Base-by-base conservation (phyloP, 305 asterid species). In the Euphrasia arctica region DNA sequence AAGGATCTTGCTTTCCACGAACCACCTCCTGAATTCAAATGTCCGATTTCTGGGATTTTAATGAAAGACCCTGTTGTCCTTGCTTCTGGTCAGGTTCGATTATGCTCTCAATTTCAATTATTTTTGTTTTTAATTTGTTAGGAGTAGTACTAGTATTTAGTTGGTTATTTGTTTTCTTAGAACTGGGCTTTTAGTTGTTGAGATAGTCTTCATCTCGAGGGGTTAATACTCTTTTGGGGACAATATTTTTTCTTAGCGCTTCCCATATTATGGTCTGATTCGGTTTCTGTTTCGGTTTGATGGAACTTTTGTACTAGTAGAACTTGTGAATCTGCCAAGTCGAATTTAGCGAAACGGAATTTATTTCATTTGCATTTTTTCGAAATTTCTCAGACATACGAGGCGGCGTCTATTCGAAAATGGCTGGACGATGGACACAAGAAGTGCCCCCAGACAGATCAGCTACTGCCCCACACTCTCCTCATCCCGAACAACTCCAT, bases 61-160 rank as follows among this genome's bases (percentile, higher is more conserved):
- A 86, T 86, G 90, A 67, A 54, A 4, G 77, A 83, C 29, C 90
- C 94, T 66, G 90, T 86, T 62, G 74, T 80, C 11, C 43, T 79
- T 10, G 79, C 82, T 18, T 72, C 94, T 65, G 90, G 88, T 45
- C 83, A 65, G 90, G 94, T 85, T 63, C 13, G 79, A 12, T 57
- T 65, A 0, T 41, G 0, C 0, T 39, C 22, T 56, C 34, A 25
- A 27, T 3, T 68, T 41, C 13, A 59, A 4, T 11, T 2, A 31
- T 48, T 12, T 48, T 48, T 48, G 4, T 50, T 55, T 61, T 48
- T 18, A 18, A 18, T 18, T 18, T 18, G 22, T 18, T 18, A 18
- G 22, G 22, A 18, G 22, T 18, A 18, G 22, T 18, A 18, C 22
- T 18, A 18, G 22, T 18, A 18, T 18, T 18, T 18, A 18, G 22